Percentiles rank a stretch among this genome's conserved stretches.
These are phyloP conservation scores for Conticribra weissflogii DNA, from an alignment of 108 stramenopile genomes.

Conservation along the genomic window DNA sequence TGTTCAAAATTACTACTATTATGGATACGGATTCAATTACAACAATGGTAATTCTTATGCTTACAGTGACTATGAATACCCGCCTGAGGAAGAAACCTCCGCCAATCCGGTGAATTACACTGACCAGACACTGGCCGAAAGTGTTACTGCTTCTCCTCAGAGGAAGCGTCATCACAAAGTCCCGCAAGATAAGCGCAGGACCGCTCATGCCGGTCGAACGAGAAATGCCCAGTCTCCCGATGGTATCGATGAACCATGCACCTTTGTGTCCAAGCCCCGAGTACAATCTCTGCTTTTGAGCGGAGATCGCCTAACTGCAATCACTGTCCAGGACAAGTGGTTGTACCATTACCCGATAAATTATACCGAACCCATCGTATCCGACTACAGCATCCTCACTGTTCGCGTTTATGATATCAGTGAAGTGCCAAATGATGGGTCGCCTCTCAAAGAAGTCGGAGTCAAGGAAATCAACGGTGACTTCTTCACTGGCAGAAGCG, in stretches of 20 bases:
- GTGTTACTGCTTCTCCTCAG: too few relatives aligned
- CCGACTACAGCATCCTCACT: conserved; percentile 6
- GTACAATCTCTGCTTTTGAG: conserved; percentile 22
- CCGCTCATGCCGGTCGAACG: background rate
- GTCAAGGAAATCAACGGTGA: conserved; percentile 22
- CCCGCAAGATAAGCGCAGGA: background rate
- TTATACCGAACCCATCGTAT: conserved; percentile 14
- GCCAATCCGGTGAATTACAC: too few relatives aligned
- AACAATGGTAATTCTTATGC: too few relatives aligned
- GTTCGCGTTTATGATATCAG: conserved; percentile 25
- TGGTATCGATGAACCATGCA: conserved; percentile 4
- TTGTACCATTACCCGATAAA: background rate
- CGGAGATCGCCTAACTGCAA: conserved; percentile 26
- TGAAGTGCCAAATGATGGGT: conserved; percentile 22
- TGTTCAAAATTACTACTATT: background rate
- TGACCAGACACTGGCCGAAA: background rate
- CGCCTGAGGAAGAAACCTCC: too few relatives aligned
- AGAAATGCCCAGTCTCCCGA: background rate
- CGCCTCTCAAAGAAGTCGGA: conserved; percentile 22
- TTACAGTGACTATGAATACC: background rate
- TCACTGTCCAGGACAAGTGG: conserved; percentile 6
- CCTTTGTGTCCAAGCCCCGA: conserved; percentile 15
- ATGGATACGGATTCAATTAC: background rate
- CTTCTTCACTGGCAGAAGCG: conserved; percentile 15
- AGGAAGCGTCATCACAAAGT: background rate